Base-by-base conservation (phyloP, 2,329 filamentous ascomycete species). In the Penicillium polonicum region DNA sequence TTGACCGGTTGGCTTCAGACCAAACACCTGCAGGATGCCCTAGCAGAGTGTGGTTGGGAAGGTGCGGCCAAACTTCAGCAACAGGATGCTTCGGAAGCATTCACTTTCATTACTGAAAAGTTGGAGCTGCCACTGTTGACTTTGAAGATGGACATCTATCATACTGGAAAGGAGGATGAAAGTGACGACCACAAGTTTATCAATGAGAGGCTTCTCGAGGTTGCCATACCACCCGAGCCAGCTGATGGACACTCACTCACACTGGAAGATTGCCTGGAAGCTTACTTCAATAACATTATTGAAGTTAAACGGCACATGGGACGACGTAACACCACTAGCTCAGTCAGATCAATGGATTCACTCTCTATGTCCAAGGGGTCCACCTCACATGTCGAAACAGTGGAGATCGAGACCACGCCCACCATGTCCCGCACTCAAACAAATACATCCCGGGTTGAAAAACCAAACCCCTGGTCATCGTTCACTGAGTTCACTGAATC, bases 61-160 rank as follows among this genome's bases (percentile, higher is more conserved):
- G 92, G 95, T 57, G 92, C 92, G 46, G 83, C 84, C 23, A 76
- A 84, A 57, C 71, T 90, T n/a, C 84, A 87, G 65, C 94, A 97
- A 70, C 94, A 99, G 75, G 94, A 99, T 74, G 91, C 91, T 0
- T 97, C 94, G 0, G 94, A 99, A 75, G 92, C 92, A 1, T 97
- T 97, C 71, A 90, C 88, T 0, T 97, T 97, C 72, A 92, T 99
- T 62, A 96, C 93, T 0, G 92, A 92, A 64, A 91, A 88, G 23
- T 82, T 99, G 21, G 88, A 96, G 66, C 76, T 97, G 17, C 94
- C 94, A 7, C 81, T 97, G 2, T 82, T 97, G 27, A 92, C 92
- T 0, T 77, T 97, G 38, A 95, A 96, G 71, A 93, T 97, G 79
- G 92, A 97, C 70, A 86, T 97, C 15, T 97, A 93, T 66, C 94